These are phyloP conservation scores for Ormosia semicastrata DNA, from an alignment of 306 rosid species.

Conservation along the genomic window DNA sequence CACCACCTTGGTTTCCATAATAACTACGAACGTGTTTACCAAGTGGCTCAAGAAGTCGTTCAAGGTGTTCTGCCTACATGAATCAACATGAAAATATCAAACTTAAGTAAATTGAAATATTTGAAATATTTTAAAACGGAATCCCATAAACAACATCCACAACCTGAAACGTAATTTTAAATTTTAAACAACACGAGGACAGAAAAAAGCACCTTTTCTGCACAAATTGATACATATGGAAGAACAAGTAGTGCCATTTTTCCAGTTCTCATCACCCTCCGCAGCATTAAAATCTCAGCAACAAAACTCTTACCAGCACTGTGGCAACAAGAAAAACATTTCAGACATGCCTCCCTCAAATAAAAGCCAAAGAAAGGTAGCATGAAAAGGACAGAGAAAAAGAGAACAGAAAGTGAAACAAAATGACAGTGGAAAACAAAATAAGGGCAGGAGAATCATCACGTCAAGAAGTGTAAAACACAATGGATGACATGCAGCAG, in stretches of 20 bases:
- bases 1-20: slow-evolving; percentile 96
- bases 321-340: slow-evolving; percentile 43
- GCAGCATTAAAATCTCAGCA: slow-evolving; percentile 93
- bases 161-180: background rate
- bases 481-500: slow-evolving; percentile 1
- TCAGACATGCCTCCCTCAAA: slow-evolving; percentile 20
- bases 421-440: background rate
- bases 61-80: slow-evolving; percentile 90
- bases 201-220: slow-evolving; percentile 74
- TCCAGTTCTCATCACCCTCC: slow-evolving; percentile 73
- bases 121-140: background rate
- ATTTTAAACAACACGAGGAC: background rate
- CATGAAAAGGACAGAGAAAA: background rate
- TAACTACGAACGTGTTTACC: slow-evolving; percentile 94
- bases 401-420: background rate
- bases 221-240: slow-evolving; percentile 95
- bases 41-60: slow-evolving; percentile 88
- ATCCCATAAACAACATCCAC: slow-evolving; percentile 19
- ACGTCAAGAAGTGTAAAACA: background rate
- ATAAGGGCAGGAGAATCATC: background rate
- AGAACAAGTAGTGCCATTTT: slow-evolving; percentile 94
- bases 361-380: background rate
- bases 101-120: background rate
- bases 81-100: slow-evolving; percentile 26
- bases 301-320: slow-evolving; percentile 99